Conservation (phyloP, 1,139 yeast genomes). For the Nadsonia starkeyi-henricii region DNA sequence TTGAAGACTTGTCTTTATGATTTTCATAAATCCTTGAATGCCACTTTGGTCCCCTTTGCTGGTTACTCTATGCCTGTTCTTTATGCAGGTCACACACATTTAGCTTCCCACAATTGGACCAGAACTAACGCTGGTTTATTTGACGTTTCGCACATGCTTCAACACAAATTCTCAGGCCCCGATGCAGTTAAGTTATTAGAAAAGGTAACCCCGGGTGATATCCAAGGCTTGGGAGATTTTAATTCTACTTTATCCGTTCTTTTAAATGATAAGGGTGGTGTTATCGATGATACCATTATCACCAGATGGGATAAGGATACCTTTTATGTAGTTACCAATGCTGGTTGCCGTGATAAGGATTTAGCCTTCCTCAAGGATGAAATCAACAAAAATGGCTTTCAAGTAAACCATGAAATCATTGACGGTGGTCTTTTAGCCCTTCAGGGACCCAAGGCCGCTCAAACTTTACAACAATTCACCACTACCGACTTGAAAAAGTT, state of each 20-base stretch:
- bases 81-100: slow-evolving; percentile 69
- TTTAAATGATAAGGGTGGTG: slow-evolving; percentile 59
- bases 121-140: slow-evolving; percentile 77
- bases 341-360: slow-evolving; percentile 85
- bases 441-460: slow-evolving; percentile 79
- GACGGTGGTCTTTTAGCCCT: slow-evolving; percentile 74
- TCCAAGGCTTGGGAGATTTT: slow-evolving; percentile 39
- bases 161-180: slow-evolving; percentile 61
- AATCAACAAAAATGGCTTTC: slow-evolving; percentile 27
- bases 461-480: slow-evolving; percentile 51
- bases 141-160: slow-evolving; percentile 96
- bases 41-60: slow-evolving; percentile 89
- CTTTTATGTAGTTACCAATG: slow-evolving; percentile 89
- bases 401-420: slow-evolving; percentile 46
- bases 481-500: slow-evolving; percentile 42
- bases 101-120: slow-evolving; percentile 92
- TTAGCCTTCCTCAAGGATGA: slow-evolving; percentile 45
- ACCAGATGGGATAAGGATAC: slow-evolving; percentile 69
- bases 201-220: slow-evolving; percentile 75
- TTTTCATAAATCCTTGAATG: slow-evolving; percentile 65
- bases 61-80: slow-evolving; percentile 91
- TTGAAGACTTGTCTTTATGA: slow-evolving; percentile 70
- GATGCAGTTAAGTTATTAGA: slow-evolving; percentile 60
- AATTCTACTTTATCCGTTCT: slow-evolving; percentile 67
- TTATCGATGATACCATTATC: slow-evolving; percentile 81